phyloP scores from a whole-genome alignment of 2,329 filamentous ascomycete genomes.

The Lecanosticta acicola region DNA sequence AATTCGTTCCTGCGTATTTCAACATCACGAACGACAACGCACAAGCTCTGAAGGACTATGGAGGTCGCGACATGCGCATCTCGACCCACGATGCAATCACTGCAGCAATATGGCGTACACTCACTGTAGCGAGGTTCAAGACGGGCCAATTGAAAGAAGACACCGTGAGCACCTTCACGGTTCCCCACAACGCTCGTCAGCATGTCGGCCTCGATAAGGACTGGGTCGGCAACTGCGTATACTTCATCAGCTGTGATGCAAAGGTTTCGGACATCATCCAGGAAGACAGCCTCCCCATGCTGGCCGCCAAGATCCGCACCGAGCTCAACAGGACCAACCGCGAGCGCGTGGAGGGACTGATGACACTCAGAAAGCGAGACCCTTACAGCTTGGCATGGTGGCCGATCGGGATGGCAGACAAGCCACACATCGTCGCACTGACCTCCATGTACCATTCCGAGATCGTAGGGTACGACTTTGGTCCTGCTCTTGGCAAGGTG shows the following conservation, averaged over 20 bases:
- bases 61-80: constrained; percentile 9
- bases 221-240: constrained; percentile 20
- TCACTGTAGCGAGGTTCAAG: constrained; percentile 13
- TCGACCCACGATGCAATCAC: constrained; percentile 21
- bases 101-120: constrained; percentile 16
- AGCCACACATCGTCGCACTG: constrained; percentile 14
- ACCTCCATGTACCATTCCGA: constrained; percentile 20
- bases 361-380: constrained; percentile 10
- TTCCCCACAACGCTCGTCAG: constrained; percentile 19
- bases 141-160: constrained; percentile 14
- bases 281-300: constrained; percentile 12
- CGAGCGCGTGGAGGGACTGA: constrained; percentile 13
- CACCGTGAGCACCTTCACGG: constrained; percentile 14
- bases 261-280: constrained; percentile 10
- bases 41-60: constrained; percentile 14
- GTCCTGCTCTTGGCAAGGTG: constrained; percentile 9
- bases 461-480: constrained; percentile 12
- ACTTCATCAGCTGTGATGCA: constrained; percentile 16
- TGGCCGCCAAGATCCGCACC: constrained; percentile 15
- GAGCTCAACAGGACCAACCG: constrained; percentile 11
- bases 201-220: constrained; percentile 13
- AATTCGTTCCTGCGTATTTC: constrained; percentile 14
- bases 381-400: constrained; percentile 17
- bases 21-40: constrained; percentile 10
- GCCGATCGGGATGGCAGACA: constrained; percentile 11